phyloP scores from a whole-genome alignment of 2,329 filamentous ascomycete species.

The Botrytis byssoidea region DNA sequence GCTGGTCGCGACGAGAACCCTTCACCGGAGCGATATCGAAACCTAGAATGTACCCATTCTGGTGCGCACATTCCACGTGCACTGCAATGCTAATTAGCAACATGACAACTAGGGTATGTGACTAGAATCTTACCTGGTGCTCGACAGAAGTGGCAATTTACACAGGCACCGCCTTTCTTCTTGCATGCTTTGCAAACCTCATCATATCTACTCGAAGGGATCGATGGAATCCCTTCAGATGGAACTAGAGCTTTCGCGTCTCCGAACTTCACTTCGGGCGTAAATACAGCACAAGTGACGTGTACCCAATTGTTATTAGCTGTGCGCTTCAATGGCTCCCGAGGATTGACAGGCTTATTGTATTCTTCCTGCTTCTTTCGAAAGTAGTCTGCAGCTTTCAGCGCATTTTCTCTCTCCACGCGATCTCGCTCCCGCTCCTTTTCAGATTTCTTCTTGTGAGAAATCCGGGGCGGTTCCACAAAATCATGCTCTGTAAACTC shows the following conservation, averaged over 20 bases:
- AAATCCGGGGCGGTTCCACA: slow-evolving; percentile 75
- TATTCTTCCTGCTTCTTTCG: slow-evolving; percentile 78
- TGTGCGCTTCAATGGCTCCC: slow-evolving; percentile 90
- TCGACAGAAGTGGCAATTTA: slow-evolving; percentile 76
- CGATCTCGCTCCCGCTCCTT: slow-evolving; percentile 88
- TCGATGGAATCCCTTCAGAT: slow-evolving; percentile 85
- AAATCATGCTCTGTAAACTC: slow-evolving; percentile 79
- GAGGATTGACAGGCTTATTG: slow-evolving; percentile 77
- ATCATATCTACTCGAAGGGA: slow-evolving; percentile 65
- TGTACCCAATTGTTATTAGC: slow-evolving; percentile 99
- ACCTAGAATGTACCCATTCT: slow-evolving; percentile 77
- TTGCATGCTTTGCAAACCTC: slow-evolving; percentile 85
- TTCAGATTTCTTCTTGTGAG: slow-evolving; percentile 86
- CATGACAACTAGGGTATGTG: not conserved
- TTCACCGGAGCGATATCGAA: slow-evolving; percentile 92
- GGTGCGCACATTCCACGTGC: slow-evolving; percentile 88
- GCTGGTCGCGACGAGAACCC: slow-evolving; percentile 77
- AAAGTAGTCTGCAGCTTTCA: slow-evolving; percentile 78
- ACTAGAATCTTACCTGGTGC: slow-evolving; percentile 41
- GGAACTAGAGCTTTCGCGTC: slow-evolving; percentile 78
- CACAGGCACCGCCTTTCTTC: slow-evolving; percentile 70
- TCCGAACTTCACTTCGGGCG: slow-evolving; percentile 88
- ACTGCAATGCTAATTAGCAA: slow-evolving; percentile 42
- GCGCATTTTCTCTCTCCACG: slow-evolving; percentile 78
- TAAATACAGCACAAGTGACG: slow-evolving; percentile 89